Percentiles rank a stretch among this genome's conserved stretches.
Conservation (phyloP, 139 green algal genomes). For the Picochlorum costavermella region DNA sequence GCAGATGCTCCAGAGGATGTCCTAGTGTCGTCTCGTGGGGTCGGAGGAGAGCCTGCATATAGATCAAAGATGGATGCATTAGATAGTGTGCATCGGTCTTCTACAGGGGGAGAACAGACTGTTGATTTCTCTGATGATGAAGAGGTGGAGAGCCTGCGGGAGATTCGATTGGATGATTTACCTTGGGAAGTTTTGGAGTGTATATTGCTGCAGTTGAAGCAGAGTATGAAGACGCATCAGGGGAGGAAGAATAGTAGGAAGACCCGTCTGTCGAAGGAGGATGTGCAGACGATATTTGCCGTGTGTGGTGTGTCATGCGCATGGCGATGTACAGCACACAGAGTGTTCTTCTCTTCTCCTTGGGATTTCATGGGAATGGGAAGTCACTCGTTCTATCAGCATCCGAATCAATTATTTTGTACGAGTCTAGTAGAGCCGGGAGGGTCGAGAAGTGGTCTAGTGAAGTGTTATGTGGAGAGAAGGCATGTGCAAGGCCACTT, state of each 20-base stretch:
- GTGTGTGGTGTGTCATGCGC: constrained; percentile 23
- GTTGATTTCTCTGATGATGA: not conserved
- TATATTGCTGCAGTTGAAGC: constrained; percentile 1
- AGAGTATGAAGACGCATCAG: not conserved
- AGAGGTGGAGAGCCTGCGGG: not conserved
- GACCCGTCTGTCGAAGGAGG: not conserved
- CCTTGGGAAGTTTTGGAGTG: not conserved
- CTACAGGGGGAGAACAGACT: too few relatives aligned
- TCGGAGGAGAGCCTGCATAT: too few relatives aligned
- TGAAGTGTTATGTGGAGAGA: constrained; percentile 38
- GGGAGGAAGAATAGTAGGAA: too few relatives aligned
- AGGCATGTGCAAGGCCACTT: not conserved
- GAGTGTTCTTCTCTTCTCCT: constrained; percentile 31
- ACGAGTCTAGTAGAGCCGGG: constrained; percentile 11
- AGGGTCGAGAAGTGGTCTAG: constrained; percentile 17
- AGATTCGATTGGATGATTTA: not conserved
- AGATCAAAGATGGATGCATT: too few relatives aligned
- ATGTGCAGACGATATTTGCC: not conserved
- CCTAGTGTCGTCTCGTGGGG: too few relatives aligned
- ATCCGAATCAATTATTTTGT: constrained; percentile 41
- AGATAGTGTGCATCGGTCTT: too few relatives aligned
- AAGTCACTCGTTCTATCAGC: constrained; percentile 4
- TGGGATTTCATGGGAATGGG: constrained; percentile 14
- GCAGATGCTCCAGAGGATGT: too few relatives aligned
- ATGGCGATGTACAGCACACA: constrained; percentile 29